Conservation (phyloP, 225 moss, liverwort and hornwort species). For the Marchantia paleacea region DNA sequence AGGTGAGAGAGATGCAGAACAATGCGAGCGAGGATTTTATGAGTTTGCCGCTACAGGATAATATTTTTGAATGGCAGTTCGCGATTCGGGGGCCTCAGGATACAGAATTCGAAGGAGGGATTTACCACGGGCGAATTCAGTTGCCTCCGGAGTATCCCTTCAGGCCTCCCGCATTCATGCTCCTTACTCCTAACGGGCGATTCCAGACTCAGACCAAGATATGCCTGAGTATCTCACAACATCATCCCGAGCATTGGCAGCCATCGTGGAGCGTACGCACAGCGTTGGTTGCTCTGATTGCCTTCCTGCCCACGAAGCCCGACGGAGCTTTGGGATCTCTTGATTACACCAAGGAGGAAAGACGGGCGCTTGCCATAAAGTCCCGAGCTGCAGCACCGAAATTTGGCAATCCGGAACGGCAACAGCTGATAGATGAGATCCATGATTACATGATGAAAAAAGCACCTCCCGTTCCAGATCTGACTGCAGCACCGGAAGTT, state of each 20-base stretch:
- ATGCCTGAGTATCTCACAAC: slow-evolving; percentile 95
- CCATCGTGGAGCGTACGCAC: slow-evolving; percentile 99
- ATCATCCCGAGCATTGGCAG: slow-evolving; percentile 99
- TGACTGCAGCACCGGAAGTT: slow-evolving; percentile 20
- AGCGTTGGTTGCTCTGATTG: slow-evolving; percentile 89
- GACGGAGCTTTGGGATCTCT: slow-evolving; percentile 95
- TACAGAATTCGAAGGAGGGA: slow-evolving; percentile 93
- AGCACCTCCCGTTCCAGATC: slow-evolving; percentile 58
- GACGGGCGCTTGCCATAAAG: slow-evolving; percentile 78
- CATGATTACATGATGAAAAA: slow-evolving; percentile 73
- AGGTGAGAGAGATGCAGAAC: slow-evolving; percentile 95
- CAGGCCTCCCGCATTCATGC: slow-evolving; percentile 96
- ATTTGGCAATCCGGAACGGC: slow-evolving; percentile 82
- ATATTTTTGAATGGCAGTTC: slow-evolving; percentile 99
- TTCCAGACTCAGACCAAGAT: slow-evolving; percentile 98
- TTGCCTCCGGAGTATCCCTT: slow-evolving; percentile 98
- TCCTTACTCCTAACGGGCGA: slow-evolving; percentile 92
- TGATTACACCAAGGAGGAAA: slow-evolving; percentile 93
- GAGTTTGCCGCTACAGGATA: slow-evolving; percentile 94
- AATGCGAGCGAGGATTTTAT: slow-evolving; percentile 90
- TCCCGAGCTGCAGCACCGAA: slow-evolving; percentile 72
- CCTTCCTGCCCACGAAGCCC: slow-evolving; percentile 98
- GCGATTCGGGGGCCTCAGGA: slow-evolving; percentile 96
- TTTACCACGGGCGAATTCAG: slow-evolving; percentile 99
- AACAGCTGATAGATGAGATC: slow-evolving; percentile 96